These are phyloP conservation scores for Aspergillus amoenus DNA, from an alignment of 2,329 filamentous ascomycete genomes.

Conservation along the genomic window DNA sequence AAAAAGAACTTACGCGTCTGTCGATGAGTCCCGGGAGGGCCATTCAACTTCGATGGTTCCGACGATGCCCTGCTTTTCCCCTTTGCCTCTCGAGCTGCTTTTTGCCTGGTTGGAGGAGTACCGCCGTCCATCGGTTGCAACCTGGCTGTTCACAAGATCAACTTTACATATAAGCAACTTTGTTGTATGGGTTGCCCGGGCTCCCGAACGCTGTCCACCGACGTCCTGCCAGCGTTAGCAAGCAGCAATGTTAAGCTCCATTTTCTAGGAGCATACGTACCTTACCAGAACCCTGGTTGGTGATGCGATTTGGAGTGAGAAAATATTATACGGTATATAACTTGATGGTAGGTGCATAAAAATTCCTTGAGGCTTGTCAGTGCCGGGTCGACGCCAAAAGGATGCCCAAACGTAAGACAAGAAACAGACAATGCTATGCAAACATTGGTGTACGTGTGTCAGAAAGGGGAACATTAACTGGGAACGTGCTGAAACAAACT, in stretches of 20 bases:
- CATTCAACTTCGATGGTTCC: background rate
- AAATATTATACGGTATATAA: background rate
- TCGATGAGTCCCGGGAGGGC: background rate
- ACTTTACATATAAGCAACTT: background rate
- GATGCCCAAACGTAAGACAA: background rate
- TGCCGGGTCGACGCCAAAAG: background rate
- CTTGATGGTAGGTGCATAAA: background rate
- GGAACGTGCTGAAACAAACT: background rate
- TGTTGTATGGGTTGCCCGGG: background rate
- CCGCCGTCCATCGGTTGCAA: slow-evolving; percentile 15
- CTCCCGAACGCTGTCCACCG: background rate
- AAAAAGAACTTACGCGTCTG: slow-evolving; percentile 14
- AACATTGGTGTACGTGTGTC: background rate
- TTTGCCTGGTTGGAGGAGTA: slow-evolving; percentile 7
- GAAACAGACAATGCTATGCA: background rate
- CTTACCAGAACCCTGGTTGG: background rate
- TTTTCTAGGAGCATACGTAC: background rate
- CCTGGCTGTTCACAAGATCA: slow-evolving; percentile 3
- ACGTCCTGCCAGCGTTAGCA: background rate
- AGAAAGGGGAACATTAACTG: background rate
- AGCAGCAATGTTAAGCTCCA: background rate
- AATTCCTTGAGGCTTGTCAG: background rate
- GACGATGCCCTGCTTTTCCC: background rate
- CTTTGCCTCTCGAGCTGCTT: slow-evolving; percentile 2
- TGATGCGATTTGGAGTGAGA: background rate